These are phyloP conservation scores for Abrus pulchellus DNA, from an alignment of 306 rosid genomes.

Conservation along the genomic window DNA sequence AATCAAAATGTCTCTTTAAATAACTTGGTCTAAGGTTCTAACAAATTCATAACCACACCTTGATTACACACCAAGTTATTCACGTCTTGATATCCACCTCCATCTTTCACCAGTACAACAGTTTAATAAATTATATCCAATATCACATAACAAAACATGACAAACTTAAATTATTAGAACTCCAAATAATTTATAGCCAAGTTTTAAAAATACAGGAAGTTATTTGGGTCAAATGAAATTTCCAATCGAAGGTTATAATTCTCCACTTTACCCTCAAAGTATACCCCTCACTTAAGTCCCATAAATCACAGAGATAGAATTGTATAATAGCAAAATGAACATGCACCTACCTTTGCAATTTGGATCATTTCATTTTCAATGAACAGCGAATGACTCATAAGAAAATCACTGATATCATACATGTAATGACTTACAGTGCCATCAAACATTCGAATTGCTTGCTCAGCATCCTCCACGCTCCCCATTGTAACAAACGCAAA, in stretches of 20 bases:
- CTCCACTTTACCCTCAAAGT: background rate
- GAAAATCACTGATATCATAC: background rate
- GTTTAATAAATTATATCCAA: background rate
- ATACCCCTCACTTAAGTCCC: background rate
- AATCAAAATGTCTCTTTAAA: too few species aligned
- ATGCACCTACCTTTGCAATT: background rate
- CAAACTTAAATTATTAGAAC: background rate
- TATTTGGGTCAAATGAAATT: background rate
- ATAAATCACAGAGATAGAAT: background rate
- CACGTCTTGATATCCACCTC: background rate
- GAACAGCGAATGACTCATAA: background rate
- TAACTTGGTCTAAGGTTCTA: background rate
- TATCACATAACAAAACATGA: background rate
- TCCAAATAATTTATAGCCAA: background rate
- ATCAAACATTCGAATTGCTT: constrained; percentile 78
- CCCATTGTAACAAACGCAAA: constrained; percentile 86
- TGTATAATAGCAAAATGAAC: constrained; percentile 4
- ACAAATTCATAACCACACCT: background rate
- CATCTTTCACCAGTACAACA: background rate
- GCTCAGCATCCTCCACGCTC: constrained; percentile 71
- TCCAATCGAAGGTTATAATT: background rate
- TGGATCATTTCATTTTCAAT: background rate
- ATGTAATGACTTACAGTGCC: constrained; percentile 66
- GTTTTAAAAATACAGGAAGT: background rate
- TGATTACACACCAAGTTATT: constrained; percentile 1